Percentiles rank a stretch among this genome's conserved stretches.
phyloP scores from a whole-genome alignment of 345 rosid genomes.

The Salix purpurea region DNA sequence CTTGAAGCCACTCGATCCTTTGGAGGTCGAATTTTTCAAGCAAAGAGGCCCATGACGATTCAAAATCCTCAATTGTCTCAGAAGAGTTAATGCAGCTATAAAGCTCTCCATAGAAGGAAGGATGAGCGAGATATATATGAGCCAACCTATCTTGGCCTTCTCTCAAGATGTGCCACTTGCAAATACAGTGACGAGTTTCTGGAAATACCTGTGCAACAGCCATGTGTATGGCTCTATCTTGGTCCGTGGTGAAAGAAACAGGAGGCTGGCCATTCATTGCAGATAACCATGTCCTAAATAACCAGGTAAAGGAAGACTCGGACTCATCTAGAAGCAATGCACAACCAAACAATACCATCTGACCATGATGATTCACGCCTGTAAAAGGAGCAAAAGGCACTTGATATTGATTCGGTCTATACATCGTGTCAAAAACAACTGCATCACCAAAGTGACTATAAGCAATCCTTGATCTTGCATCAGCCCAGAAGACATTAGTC shows the following conservation, averaged over 20 bases:
- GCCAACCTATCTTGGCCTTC: conserved; percentile 72
- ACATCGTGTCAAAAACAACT: conserved; percentile 60
- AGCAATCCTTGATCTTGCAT: conserved; percentile 66
- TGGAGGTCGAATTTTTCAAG: conserved; percentile 46
- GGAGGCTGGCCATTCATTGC: conserved; percentile 56
- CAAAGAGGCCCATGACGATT: conserved; percentile 47
- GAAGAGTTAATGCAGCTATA: conserved; percentile 60
- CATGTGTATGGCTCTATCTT: conserved; percentile 65
- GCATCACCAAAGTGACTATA: conserved; percentile 61
- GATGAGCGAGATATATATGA: conserved; percentile 53
- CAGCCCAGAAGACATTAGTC: conserved; percentile 72
- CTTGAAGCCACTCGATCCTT: conserved; percentile 62
- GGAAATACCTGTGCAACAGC: conserved; percentile 58
- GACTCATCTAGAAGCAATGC: conserved; percentile 67
- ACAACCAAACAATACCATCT: conserved; percentile 62
- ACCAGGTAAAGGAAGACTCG: conserved; percentile 60
- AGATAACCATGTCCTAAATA: conserved; percentile 56
- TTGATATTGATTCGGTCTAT: conserved; percentile 64
- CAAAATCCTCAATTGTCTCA: conserved; percentile 62
- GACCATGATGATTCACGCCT: conserved; percentile 63
- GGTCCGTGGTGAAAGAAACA: conserved; percentile 59
- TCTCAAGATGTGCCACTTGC: conserved; percentile 70
- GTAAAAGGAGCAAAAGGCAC: conserved; percentile 74
- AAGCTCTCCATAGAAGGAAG: conserved; percentile 55
- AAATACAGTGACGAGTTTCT: conserved; percentile 57